Conservation (phyloP, 768 basidiomycete genomes). For the Dioszegia aurantiaca region DNA sequence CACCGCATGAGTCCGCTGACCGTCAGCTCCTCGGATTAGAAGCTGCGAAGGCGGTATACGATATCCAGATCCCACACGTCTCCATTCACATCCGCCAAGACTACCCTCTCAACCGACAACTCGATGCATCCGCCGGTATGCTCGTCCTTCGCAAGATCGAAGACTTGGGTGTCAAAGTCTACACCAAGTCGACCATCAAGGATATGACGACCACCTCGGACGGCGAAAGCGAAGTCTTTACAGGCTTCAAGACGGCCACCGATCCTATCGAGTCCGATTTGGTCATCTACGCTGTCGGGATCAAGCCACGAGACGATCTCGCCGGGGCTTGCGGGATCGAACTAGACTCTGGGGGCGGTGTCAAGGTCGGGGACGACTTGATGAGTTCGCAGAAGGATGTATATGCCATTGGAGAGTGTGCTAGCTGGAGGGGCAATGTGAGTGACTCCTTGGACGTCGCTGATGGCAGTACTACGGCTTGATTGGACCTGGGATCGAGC, state of each 20-base stretch:
- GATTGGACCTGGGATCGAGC: conserved; percentile 66
- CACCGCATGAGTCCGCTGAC: background rate
- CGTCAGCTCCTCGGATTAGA: conserved; percentile 63
- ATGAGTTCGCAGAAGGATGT: conserved; percentile 62
- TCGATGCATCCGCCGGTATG: conserved; percentile 62
- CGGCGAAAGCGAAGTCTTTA: conserved; percentile 52
- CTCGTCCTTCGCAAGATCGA: conserved; percentile 64
- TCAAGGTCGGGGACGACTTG: conserved; percentile 62
- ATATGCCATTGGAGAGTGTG: conserved; percentile 75
- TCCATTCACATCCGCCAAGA: conserved; percentile 59
- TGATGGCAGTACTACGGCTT: conserved; percentile 60
- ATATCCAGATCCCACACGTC: conserved; percentile 59
- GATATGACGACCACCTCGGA: conserved; percentile 54
- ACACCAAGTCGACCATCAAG: conserved; percentile 55
- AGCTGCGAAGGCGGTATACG: conserved; percentile 69
- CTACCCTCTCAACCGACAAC: conserved; percentile 62
- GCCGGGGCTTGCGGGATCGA: conserved; percentile 60
- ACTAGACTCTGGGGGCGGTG: conserved; percentile 59
- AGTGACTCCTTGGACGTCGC: background rate
- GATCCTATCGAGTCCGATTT: conserved; percentile 57
- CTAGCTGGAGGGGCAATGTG: conserved; percentile 61
- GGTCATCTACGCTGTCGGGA: conserved; percentile 68
- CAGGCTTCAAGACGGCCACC: conserved; percentile 58
- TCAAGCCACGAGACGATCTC: conserved; percentile 68
- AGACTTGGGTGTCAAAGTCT: conserved; percentile 61